These are phyloP conservation scores for Orbilia javanica DNA, from an alignment of 2,329 filamentous ascomycete species.

Conservation along the genomic window DNA sequence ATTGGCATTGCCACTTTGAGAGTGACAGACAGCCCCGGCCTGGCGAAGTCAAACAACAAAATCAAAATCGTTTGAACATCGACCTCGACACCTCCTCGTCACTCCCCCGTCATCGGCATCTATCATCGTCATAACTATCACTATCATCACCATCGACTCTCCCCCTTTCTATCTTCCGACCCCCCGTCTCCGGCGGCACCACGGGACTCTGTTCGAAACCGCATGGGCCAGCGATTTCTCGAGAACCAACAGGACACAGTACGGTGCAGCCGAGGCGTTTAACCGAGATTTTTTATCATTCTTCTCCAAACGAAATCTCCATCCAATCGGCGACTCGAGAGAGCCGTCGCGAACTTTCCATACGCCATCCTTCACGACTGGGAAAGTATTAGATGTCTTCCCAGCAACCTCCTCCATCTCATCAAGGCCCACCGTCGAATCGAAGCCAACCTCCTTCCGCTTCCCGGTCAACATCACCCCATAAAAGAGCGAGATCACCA, in stretches of 20 bases:
- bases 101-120: not conserved
- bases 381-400: conserved; percentile 48
- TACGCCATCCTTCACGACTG: not conserved
- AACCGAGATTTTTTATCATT: conserved; percentile 36
- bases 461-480: conserved; percentile 49
- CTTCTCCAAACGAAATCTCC: conserved; percentile 16
- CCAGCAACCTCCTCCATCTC: conserved; percentile 46
- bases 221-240: conserved; percentile 1
- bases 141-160: conserved; percentile 1
- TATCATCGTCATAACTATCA: not conserved
- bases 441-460: conserved; percentile 41
- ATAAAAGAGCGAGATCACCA: conserved; percentile 44
- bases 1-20: conserved; percentile 50
- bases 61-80: too few species aligned
- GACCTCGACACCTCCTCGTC: conserved; percentile 10
- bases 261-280: conserved; percentile 42
- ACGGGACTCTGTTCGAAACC: not conserved
- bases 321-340: conserved; percentile 27
- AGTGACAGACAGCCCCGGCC: conserved; percentile 23
- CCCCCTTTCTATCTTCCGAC: not conserved
- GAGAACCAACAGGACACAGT: conserved; percentile 49
- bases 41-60: conserved; percentile 14
- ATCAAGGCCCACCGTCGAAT: conserved; percentile 38
- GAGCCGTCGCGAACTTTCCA: conserved; percentile 40
- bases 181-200: not conserved